These are phyloP conservation scores for Candida mesenterica DNA, from an alignment of 1,139 yeast genomes.

Conservation along the genomic window DNA sequence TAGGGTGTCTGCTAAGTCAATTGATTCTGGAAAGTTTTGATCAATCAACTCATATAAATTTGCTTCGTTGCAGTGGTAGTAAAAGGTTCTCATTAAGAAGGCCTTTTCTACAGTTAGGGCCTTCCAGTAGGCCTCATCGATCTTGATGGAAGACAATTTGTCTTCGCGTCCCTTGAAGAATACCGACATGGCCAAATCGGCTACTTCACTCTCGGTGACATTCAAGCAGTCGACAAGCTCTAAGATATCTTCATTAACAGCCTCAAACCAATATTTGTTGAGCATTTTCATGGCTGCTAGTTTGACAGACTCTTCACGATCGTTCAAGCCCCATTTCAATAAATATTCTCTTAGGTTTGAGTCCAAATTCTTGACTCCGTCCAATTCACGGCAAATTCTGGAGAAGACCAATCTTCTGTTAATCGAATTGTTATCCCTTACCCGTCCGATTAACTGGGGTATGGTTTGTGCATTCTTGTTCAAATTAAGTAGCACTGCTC, in stretches of 20 bases:
- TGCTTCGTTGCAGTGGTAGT: constrained; percentile 58
- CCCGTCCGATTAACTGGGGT: constrained; percentile 70
- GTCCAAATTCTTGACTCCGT: constrained; percentile 62
- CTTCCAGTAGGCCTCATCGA: constrained; percentile 64
- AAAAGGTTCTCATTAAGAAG: constrained; percentile 67
- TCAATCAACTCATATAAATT: constrained; percentile 61
- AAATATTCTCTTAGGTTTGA: constrained; percentile 63
- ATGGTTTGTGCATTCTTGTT: constrained; percentile 54
- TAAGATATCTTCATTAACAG: constrained; percentile 66
- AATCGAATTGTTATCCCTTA: constrained; percentile 71
- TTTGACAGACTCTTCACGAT: constrained; percentile 74
- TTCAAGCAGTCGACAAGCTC: constrained; percentile 71
- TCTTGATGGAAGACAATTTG: constrained; percentile 52
- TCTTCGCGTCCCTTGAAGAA: constrained; percentile 67
- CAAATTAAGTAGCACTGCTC: constrained; percentile 76
- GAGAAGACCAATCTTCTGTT: constrained; percentile 76
- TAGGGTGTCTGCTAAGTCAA: constrained; percentile 62
- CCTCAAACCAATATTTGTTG: constrained; percentile 67
- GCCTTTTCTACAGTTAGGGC: constrained; percentile 73
- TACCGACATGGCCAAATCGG: constrained; percentile 63
- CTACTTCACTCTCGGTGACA: constrained; percentile 62
- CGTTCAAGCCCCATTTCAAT: constrained; percentile 81
- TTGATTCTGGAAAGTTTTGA: constrained; percentile 74
- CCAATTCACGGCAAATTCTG: constrained; percentile 64
- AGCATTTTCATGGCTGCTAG: constrained; percentile 73